Base-by-base conservation (phyloP, 371 early-diverging fungal genomes). In the Paraphysoderma sedebokerense region DNA sequence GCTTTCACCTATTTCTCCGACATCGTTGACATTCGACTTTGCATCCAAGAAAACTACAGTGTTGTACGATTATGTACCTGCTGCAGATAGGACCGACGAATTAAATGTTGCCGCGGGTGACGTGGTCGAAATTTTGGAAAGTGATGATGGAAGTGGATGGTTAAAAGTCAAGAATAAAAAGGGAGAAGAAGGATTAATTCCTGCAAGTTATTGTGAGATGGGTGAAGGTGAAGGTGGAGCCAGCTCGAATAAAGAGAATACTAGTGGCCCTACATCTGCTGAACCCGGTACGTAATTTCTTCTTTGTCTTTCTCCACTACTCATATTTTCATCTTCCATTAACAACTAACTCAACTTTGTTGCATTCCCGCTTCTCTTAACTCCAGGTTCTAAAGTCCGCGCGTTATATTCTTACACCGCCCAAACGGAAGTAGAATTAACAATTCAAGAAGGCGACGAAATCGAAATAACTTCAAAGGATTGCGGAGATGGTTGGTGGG, bases 401-500 rank as follows among this genome's bases (percentile, higher is more conserved):
- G 87, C 71, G 0, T 30, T 85, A 13, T 87, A 86, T 50, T 75
- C 76, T 46, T 89, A 85, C 53, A 63, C 65, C 36, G 76, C 82
- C 9, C 83, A 79, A 52, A 76, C 72, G 17, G 51, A 58, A n/a
- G 80, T 81, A 39, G 90, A 89, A 58, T 52, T 89, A 15, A 60
- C 66, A 5, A 76, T 89, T 20, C 54, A 38, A 1, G 74, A 77
- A 52, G 82, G 78, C 0, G 82, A 85, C 28, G 34, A 72, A 0
- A 57, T 88, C 46, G 62, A 65, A 0, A 72, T 84, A 5, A 57
- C 55, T 13, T 51, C 52, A 28, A 63, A 73, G 51, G 79, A 75
- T 49, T n/a, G n/a, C 11, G 77, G 72, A 27, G 72, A 73, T 17
- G 84, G 83, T 0, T 85, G 86, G 87, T 73, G 80, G 73, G 70